Evolutionary conservation across 352 stramenopile genomes (phyloP).

Genomic region (Phytophthora sp.): DNA sequence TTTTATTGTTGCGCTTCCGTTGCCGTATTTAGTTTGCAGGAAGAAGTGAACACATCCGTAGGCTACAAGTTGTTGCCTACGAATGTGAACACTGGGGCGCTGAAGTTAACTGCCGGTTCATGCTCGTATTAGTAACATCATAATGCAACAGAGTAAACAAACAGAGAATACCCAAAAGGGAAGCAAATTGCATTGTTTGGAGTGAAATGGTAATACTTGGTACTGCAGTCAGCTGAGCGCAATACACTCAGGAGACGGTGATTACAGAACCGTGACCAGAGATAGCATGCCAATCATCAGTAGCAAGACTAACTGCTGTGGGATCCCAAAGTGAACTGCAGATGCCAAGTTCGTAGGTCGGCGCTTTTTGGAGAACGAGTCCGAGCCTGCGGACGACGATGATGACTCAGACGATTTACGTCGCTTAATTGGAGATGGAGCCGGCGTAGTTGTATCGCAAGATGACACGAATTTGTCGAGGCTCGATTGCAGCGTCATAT

Average conservation of each 20-base stretch:
- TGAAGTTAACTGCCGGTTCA: too few species aligned
- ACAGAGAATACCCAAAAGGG: too few species aligned
- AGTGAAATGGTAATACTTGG: too few species aligned
- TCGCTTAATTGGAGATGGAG: slow-evolving; percentile 54
- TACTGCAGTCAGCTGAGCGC: neutral
- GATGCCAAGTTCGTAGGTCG: slow-evolving; percentile 16
- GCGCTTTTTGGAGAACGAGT: slow-evolving; percentile 16
- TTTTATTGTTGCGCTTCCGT: too few species aligned
- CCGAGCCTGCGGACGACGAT: slow-evolving; percentile 20
- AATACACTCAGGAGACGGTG: neutral
- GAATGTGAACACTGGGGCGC: too few species aligned
- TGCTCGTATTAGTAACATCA: too few species aligned
- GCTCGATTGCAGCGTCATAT: slow-evolving; percentile 57
- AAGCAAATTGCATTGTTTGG: too few species aligned
- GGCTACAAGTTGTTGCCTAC: too few species aligned
- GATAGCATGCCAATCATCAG: slow-evolving; percentile 18
- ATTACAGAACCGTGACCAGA: slow-evolving; percentile 8
- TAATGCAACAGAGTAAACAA: too few species aligned
- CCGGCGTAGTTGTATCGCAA: slow-evolving; percentile 41
- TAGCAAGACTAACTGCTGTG: slow-evolving; percentile 23
- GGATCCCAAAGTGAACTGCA: slow-evolving; percentile 18
- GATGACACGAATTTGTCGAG: slow-evolving; percentile 52
- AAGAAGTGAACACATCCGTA: too few species aligned
- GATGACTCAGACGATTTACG: slow-evolving; percentile 36
- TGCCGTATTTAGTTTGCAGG: too few species aligned